These are phyloP conservation scores for Antarctomyces pellizariae DNA, from an alignment of 495 filamentous ascomycete species.

Conservation along the genomic window DNA sequence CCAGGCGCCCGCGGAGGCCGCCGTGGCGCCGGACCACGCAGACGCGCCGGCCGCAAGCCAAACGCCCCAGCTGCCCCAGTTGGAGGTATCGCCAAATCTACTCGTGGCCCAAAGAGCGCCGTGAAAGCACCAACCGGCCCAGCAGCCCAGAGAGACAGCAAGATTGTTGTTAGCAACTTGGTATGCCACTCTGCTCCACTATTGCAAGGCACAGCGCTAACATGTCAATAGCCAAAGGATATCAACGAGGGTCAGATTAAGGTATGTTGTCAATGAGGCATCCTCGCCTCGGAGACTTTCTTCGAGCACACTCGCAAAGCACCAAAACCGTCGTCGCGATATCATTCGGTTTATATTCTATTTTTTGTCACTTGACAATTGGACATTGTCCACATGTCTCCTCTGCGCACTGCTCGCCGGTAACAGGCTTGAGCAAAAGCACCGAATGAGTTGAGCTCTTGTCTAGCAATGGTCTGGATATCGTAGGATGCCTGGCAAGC, in stretches of 20 bases:
- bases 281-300: constrained; percentile 25
- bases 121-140: constrained; percentile 46
- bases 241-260: constrained; percentile 89
- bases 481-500: constrained; percentile 30
- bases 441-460: constrained; percentile 23
- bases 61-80: constrained; percentile 36
- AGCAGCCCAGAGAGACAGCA: constrained; percentile 45
- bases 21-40: constrained; percentile 24
- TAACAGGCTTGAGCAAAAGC: constrained; percentile 10
- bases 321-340: constrained; percentile 17
- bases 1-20: constrained; percentile 29
- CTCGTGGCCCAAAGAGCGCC: constrained; percentile 33
- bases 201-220: background rate
- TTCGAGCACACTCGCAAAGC: too few species aligned
- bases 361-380: too few species aligned
- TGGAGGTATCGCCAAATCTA: constrained; percentile 71
- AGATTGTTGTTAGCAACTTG: constrained; percentile 94
- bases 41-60: constrained; percentile 26
- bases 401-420: too few species aligned
- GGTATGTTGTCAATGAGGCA: constrained; percentile 76
- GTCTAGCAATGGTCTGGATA: constrained; percentile 18
- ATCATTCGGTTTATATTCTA: too few species aligned
- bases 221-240: constrained; percentile 53
- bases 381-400: too few species aligned
- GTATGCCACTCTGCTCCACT: constrained; percentile 30